Conservation (phyloP, 208 protist genomes). For the Tritrichomonas musculus region DNA sequence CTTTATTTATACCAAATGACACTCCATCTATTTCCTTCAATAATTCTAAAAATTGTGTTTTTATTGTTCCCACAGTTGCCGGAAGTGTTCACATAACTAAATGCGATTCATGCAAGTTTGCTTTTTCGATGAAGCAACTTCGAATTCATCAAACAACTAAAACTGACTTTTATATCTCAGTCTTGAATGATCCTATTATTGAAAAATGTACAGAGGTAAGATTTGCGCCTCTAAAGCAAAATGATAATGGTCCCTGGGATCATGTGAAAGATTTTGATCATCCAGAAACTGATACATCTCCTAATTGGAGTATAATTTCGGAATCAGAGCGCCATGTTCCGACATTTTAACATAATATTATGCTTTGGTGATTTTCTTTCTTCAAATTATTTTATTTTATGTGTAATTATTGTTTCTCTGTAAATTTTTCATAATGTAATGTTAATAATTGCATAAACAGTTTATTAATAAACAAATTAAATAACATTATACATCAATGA, state of each 20-base stretch:
- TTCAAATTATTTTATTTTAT: no score
- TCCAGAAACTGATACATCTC: not conserved
- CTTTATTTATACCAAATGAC: not conserved
- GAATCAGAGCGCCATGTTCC: not conserved
- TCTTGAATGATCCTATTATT: not conserved
- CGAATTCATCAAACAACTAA: conserved; percentile 8
- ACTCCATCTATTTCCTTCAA: not conserved
- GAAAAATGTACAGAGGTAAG: not conserved
- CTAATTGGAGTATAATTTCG: not conserved
- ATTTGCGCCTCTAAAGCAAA: not conserved
- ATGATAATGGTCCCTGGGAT: not conserved
- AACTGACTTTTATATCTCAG: not conserved
- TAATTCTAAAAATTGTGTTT: not conserved
- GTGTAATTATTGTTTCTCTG: no score
- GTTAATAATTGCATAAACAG: no score
- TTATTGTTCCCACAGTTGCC: not conserved
- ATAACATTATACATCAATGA: no score
- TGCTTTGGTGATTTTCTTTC: no score
- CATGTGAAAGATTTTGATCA: conserved; percentile 17
- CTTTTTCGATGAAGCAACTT: not conserved
- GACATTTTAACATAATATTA: no score
- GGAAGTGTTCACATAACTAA: not conserved
- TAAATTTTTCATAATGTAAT: no score
- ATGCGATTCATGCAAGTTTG: not conserved
- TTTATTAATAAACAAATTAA: no score